Evolutionary conservation across 2,329 filamentous ascomycete genomes (phyloP).

Genomic region (Colletotrichum tamarilloi): DNA sequence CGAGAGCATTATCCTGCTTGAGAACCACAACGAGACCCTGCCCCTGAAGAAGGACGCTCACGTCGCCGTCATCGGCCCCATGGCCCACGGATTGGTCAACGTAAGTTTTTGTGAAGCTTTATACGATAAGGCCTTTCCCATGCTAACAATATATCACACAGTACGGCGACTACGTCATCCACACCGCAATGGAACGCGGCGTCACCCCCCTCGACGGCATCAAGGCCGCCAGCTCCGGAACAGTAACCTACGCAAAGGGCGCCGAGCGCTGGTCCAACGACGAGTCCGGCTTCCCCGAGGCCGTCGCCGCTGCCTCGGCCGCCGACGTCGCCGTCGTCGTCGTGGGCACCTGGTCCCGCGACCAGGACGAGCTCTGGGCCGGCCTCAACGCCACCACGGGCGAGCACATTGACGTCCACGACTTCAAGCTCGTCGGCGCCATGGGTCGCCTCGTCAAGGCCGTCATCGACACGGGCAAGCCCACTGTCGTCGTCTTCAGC

Average conservation of each 20-base stretch:
- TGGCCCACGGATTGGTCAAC: constrained; percentile 78
- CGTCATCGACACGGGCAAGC: constrained; percentile 74
- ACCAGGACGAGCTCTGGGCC: constrained; percentile 77
- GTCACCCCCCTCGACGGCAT: constrained; percentile 79
- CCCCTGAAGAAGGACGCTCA: constrained; percentile 72
- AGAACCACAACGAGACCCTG: constrained; percentile 65
- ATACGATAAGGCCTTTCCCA: not conserved
- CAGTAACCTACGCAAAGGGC: constrained; percentile 74
- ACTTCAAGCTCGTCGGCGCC: constrained; percentile 75
- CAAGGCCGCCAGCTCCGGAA: constrained; percentile 67
- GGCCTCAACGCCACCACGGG: constrained; percentile 80
- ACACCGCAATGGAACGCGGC: constrained; percentile 70
- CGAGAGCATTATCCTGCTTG: constrained; percentile 71
- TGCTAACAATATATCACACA: constrained; percentile 17
- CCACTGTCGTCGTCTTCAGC: constrained; percentile 75
- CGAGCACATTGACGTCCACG: constrained; percentile 76
- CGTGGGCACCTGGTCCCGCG: constrained; percentile 80
- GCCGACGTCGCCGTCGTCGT: constrained; percentile 80
- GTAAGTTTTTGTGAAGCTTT: constrained; percentile 51
- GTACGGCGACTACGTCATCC: constrained; percentile 81
- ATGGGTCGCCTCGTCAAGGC: constrained; percentile 75
- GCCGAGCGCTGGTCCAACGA: constrained; percentile 80
- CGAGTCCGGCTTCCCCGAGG: constrained; percentile 74
- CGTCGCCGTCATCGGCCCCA: constrained; percentile 79
- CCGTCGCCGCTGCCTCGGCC: constrained; percentile 71